These are phyloP conservation scores for Eucalyptus curtisii DNA, from an alignment of 345 rosid genomes.

Conservation along the genomic window DNA sequence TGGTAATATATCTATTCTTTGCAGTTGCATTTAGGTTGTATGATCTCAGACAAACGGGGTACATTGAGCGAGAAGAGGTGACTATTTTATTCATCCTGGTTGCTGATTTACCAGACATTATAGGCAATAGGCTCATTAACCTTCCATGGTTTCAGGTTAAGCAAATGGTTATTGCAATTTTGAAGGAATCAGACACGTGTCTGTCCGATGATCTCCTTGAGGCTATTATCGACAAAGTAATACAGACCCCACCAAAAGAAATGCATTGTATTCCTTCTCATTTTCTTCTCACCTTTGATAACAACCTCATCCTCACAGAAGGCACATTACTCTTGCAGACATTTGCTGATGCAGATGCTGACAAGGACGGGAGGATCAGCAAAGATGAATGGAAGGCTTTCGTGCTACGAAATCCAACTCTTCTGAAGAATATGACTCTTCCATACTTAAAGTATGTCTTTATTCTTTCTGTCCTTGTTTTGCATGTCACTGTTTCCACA, in stretches of 20 bases:
- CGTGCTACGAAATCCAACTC: conserved; percentile 35
- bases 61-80: conserved; percentile 79
- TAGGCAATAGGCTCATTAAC: background rate
- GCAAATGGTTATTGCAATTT: conserved; percentile 69
- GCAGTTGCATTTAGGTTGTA: conserved; percentile 85
- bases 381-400: conserved; percentile 61
- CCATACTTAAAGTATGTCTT: conserved; percentile 49
- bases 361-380: conserved; percentile 57
- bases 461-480: background rate
- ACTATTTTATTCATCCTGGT: background rate
- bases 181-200: conserved; percentile 49
- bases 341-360: conserved; percentile 62
- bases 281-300: background rate
- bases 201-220: conserved; percentile 54
- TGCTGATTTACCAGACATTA: background rate
- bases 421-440: conserved; percentile 77
- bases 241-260: background rate
- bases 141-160: conserved; percentile 38
- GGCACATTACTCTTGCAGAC: conserved; percentile 23
- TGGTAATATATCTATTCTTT: background rate
- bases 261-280: background rate
- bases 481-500: background rate
- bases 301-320: background rate
- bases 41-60: conserved; percentile 82
- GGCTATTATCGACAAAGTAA: conserved; percentile 58